phyloP scores from a whole-genome alignment of 441 rosid species.

The Manihot esculenta region DNA sequence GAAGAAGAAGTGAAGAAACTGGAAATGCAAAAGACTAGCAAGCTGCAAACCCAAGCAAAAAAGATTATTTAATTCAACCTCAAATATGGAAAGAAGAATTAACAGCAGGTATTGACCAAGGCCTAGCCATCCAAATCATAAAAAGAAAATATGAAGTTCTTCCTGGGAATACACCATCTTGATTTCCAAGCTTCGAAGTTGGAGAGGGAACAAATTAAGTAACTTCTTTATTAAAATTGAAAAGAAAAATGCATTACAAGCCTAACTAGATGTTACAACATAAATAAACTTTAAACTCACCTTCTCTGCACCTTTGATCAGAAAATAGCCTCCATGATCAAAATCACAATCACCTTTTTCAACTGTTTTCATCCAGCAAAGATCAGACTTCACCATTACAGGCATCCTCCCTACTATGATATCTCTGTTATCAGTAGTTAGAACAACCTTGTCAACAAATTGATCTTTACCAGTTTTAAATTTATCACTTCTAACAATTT shows the following conservation, averaged over 20 bases:
- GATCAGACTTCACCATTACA: slow-evolving; percentile 81
- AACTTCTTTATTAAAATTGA: background rate
- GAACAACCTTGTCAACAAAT: slow-evolving; percentile 37
- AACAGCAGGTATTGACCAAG: background rate
- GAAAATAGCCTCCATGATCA: slow-evolving; percentile 88
- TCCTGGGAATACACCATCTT: background rate
- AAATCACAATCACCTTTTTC: slow-evolving; percentile 78
- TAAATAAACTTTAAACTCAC: slow-evolving; percentile 34
- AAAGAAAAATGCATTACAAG: background rate
- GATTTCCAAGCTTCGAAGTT: background rate
- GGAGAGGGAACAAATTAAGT: background rate
- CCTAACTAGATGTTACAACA: background rate
- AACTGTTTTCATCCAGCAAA: slow-evolving; percentile 66
- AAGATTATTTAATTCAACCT: background rate
- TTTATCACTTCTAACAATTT: slow-evolving; percentile 58
- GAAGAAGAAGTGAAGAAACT: background rate
- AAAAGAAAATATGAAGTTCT: background rate
- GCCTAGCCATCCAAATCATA: background rate
- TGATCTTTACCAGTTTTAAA: slow-evolving; percentile 83
- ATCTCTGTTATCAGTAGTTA: slow-evolving; percentile 42
- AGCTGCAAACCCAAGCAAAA: background rate
- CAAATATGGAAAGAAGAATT: background rate
- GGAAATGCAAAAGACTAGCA: background rate
- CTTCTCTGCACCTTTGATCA: slow-evolving; percentile 94
- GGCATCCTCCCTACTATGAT: slow-evolving; percentile 78